Base-by-base conservation (phyloP, 768 basidiomycete genomes). In the Imleria badia region DNA sequence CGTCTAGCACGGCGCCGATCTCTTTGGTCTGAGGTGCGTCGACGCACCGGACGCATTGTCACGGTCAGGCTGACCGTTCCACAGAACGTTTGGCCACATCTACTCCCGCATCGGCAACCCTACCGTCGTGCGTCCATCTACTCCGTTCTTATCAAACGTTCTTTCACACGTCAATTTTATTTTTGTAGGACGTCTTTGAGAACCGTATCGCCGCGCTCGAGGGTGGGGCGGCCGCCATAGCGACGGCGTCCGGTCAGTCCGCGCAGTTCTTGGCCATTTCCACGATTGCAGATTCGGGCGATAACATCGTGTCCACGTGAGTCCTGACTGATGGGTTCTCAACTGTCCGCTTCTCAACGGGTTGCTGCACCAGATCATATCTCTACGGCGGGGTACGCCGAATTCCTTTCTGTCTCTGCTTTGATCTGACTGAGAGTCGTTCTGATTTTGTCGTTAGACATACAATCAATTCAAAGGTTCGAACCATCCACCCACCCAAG, bases 401-500 rank as follows among this genome's bases (percentile, higher is more conserved):
- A 40, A 17, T 40, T 34, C 47, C 39, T 3, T 46, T 3, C 9
- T 45, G 19, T 7, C 17, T 4, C 9, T 45, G 19, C 7, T n/a
- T 51, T 20, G 20, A 22, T 35, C 4, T 43, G 19, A 49, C 19
- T 10, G 26, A 3, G 15, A n/a, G 8, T 5, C 2, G 7, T 40
- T n/a, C 40, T 55, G 38, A 61, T 29, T 2, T n/a, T 22, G 17
- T 19, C 20, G 13, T 43, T 45, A 80, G 81, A 85, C 81, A 2
- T 86, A 81, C 67, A 84, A 81, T 53, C 84, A 83, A 58, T 80
- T 87, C 70, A 86, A 85, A 73, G 78, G 83, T 78, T 44, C 7
- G 55, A 12, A 5, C 33, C 19, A 2, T 17, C 17, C 15, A 1
- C 39, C 11, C 23, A 19, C 38, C 5, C 11, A 1, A 17, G 13